Evolutionary conservation across 2,329 filamentous ascomycete species (phyloP).

Genomic region (Stemphylium beticola): DNA sequence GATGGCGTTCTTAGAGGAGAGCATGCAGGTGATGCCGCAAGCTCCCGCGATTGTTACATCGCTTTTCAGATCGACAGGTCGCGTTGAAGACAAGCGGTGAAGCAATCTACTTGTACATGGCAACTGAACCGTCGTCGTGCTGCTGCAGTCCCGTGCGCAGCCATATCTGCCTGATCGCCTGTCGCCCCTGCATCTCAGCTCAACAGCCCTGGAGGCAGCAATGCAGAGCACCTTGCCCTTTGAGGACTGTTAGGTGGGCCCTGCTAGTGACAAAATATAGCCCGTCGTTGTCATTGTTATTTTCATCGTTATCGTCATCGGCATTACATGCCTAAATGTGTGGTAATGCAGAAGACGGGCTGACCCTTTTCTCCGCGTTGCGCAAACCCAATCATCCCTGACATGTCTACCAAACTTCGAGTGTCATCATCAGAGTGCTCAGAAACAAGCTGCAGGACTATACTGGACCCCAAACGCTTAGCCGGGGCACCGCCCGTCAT

Average conservation of each 20-base stretch:
- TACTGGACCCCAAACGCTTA: constrained; percentile 20
- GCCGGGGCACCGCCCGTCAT: constrained; percentile 12
- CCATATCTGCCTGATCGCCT: background rate
- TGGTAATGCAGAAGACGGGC: constrained; percentile 14
- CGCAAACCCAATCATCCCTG: constrained; percentile 14
- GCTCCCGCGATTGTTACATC: background rate
- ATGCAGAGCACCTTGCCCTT: too few relatives aligned
- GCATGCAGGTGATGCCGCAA: constrained; percentile 10
- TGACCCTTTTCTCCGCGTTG: constrained; percentile 25
- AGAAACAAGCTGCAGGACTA: constrained; percentile 9
- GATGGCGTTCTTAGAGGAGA: constrained; percentile 11
- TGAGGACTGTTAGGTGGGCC: too few relatives aligned
- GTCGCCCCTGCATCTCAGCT: constrained; percentile 3
- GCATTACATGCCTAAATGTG: constrained; percentile 1
- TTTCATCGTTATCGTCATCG: background rate
- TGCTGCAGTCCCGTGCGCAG: constrained; percentile 1
- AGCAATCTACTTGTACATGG: background rate
- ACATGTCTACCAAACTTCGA: background rate
- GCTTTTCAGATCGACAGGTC: background rate
- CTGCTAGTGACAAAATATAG: too few relatives aligned
- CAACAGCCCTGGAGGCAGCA: background rate
- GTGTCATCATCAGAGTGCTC: background rate
- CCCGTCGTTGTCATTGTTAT: background rate
- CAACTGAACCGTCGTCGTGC: background rate
- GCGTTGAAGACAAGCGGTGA: background rate